phyloP scores from a whole-genome alignment of 805 yeast species.

The Lipomyces yamadae region DNA sequence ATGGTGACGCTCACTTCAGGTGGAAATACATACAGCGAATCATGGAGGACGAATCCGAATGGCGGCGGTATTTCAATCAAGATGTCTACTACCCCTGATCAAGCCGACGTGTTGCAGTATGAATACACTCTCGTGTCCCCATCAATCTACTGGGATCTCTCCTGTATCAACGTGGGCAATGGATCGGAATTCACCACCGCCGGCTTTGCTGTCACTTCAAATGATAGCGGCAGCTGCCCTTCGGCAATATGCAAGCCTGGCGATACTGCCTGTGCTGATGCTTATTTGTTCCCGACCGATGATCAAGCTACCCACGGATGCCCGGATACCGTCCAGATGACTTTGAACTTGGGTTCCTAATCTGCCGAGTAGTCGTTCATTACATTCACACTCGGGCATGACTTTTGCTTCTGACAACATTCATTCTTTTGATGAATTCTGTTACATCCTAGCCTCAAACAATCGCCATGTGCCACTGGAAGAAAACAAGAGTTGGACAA shows the following conservation, averaged over 20 bases:
- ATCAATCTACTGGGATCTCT: background rate
- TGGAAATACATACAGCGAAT: background rate
- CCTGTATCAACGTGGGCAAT: background rate
- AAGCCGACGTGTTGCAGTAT: background rate
- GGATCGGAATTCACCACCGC: background rate
- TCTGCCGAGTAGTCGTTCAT: background rate
- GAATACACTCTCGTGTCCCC: background rate
- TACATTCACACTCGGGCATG: background rate
- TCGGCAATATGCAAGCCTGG: background rate
- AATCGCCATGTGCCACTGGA: background rate
- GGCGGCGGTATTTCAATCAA: background rate
- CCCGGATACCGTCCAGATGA: background rate
- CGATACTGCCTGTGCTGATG: background rate
- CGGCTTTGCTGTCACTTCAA: slow-evolving; percentile 1
- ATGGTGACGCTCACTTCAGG: slow-evolving; percentile 1
- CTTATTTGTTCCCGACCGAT: background rate
- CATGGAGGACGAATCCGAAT: background rate
- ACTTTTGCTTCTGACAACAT: no score
- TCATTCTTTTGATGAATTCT: background rate
- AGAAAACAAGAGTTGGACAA: background rate
- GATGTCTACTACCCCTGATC: background rate
- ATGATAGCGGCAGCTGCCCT: background rate
- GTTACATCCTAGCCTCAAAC: background rate
- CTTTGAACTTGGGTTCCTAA: background rate
- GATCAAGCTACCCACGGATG: background rate